Percentiles rank a stretch among this genome's conserved stretches.
phyloP scores from a whole-genome alignment of 1,284 basidiomycete species.

The Ganoderma meredithae region DNA sequence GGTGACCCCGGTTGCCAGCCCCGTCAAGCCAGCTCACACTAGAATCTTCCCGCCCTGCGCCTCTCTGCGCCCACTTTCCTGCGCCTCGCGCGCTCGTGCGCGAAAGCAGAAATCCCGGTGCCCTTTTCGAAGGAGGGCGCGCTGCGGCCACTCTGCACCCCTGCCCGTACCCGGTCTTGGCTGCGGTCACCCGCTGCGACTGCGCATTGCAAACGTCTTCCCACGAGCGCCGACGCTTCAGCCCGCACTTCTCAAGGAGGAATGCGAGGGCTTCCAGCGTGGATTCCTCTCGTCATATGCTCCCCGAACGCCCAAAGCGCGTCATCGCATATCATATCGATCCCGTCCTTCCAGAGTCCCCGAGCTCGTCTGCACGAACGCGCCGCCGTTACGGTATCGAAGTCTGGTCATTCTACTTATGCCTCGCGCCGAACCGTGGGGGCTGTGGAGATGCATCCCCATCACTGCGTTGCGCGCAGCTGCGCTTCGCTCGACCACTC shows the following conservation, averaged over 20 bases:
- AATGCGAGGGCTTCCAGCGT: not conserved
- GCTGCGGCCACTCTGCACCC: not conserved
- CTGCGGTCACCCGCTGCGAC: not conserved
- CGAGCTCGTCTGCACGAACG: not conserved
- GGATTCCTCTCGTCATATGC: not conserved
- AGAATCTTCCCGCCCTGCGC: not conserved
- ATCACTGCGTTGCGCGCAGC: not conserved
- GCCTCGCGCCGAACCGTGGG: not conserved
- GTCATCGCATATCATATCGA: not conserved
- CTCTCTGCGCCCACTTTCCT: not conserved
- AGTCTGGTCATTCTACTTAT: not conserved
- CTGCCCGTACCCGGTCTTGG: not conserved
- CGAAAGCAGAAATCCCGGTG: not conserved
- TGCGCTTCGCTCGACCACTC: not conserved
- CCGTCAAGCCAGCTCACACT: not conserved
- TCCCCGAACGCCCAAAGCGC: not conserved
- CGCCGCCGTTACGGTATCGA: conserved; percentile 3
- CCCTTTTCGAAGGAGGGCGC: not conserved
- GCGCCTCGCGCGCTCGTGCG: not conserved
- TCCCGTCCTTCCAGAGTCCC: not conserved
- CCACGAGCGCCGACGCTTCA: not conserved
- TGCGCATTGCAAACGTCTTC: not conserved
- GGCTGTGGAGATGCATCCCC: not conserved
- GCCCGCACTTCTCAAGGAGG: not conserved
- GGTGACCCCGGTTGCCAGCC: not conserved